Base-by-base conservation (phyloP, 352 stramenopile species). In the Lagenidium sp. region DNA sequence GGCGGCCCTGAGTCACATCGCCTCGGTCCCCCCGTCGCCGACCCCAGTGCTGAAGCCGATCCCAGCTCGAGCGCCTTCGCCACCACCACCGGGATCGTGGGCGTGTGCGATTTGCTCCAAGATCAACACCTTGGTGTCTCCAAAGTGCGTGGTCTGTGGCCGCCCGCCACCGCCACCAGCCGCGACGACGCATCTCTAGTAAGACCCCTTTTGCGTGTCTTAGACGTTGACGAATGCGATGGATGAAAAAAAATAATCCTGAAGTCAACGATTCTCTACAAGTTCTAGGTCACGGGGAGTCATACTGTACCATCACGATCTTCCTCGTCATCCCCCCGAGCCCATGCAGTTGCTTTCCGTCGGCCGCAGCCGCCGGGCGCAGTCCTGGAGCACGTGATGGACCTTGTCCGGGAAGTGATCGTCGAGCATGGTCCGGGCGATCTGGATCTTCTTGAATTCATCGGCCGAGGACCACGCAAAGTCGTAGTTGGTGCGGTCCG, bases 381-480 rank as follows among this genome's bases (percentile, higher is more conserved):
- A 91, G 47, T 93, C 77, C 39, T 91, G 69, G 6, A 94, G 65
- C 35, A 94, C 81, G 47, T 81, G 75, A 53, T 94, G 77, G 4
- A 94, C 79, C 48, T 92, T 94, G 60, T 94, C 79, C 1, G 81
- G 79, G 39, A 94, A 94, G 46, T 94, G 82, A 38, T 94, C 79
- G 57, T 91, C 79, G 18, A 94, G 60, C 79, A 94, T 94, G 21
- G 79, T 91, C 18, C 79, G 77, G 12, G 68, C 72, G 21, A 94
- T 90, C 39, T 71, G 64, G 29, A 92, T 90, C 39, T 63, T 72
- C 44, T 65, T 58, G 44, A 93, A 93, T 36, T 79, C 52, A 4
- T 68, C 66, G 30, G 63, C 56, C 1, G 55, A 60, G 12, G 75
- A 68, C 81, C 81, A 93, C 12, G 55, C 60, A 47, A 78, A 89